A percentile compares a stretch with the other conserved stretches of the same genome.
These are phyloP conservation scores for Psilocybe azurescens DNA, from an alignment of 768 basidiomycete genomes.

Conservation along the genomic window DNA sequence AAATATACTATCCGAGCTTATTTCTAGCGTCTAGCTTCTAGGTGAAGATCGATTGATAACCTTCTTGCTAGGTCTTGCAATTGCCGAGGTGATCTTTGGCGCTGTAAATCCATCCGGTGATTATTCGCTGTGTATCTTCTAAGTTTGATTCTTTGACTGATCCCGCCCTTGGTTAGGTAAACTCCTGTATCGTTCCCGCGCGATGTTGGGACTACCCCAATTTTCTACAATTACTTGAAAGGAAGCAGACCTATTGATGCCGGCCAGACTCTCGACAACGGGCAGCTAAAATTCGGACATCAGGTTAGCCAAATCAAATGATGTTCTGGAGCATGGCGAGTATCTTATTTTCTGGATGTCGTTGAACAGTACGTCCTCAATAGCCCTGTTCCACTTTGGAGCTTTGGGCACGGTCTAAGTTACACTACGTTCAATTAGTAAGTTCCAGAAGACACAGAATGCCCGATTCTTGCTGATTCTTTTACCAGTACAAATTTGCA, in stretches of 20 bases:
- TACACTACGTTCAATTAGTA: constrained; percentile 72
- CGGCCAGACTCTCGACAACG: constrained; percentile 54
- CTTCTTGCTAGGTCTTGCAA: constrained; percentile 44
- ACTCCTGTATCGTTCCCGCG: constrained; percentile 71
- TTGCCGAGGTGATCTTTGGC: constrained; percentile 72
- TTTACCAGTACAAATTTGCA: constrained; percentile 48
- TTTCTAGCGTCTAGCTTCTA: constrained; percentile 29
- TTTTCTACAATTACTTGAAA: constrained; percentile 75
- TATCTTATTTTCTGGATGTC: not conserved
- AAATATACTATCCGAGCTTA: not conserved
- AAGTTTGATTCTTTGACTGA: not conserved
- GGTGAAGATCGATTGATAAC: not conserved
- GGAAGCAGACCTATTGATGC: constrained; percentile 61
- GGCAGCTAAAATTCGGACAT: constrained; percentile 60
- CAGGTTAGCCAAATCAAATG: constrained; percentile 38
- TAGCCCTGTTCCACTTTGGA: constrained; percentile 63
- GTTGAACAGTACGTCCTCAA: constrained; percentile 58
- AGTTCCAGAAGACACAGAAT: constrained; percentile 18
- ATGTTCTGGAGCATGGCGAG: constrained; percentile 53
- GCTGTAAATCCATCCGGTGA: constrained; percentile 70
- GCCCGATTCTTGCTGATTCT: not conserved
- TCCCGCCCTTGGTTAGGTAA: constrained; percentile 45
- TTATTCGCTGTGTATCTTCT: not conserved
- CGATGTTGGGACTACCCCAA: constrained; percentile 64
- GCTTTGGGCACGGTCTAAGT: constrained; percentile 68